A percentile compares a stretch with the other conserved stretches of the same genome.
These are phyloP conservation scores for Verticillium longisporum DNA, from an alignment of 2,329 filamentous ascomycete species.

Conservation along the genomic window DNA sequence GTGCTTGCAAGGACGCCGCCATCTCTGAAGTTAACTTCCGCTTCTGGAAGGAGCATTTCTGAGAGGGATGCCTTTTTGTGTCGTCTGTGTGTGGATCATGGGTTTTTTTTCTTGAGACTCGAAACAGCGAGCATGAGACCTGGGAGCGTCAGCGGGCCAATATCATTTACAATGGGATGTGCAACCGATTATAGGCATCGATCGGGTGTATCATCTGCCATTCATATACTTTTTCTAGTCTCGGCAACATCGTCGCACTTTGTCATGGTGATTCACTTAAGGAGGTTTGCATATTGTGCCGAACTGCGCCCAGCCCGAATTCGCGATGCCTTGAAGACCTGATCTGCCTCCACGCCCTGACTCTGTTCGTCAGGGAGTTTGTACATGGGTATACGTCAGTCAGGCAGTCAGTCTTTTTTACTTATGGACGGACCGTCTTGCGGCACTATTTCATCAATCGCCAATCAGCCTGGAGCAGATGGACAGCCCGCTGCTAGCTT, in stretches of 20 bases:
- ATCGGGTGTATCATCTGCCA: neutral
- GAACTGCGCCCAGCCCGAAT: too few species aligned
- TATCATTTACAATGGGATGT: neutral
- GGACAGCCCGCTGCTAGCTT: too few species aligned
- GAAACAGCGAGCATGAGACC: neutral
- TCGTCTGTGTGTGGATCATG: neutral
- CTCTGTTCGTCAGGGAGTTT: too few species aligned
- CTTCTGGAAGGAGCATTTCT: constrained; percentile 98
- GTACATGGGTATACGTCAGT: too few species aligned
- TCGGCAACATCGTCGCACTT: neutral
- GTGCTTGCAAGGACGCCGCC: constrained; percentile 67
- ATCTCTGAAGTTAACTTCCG: constrained; percentile 81
- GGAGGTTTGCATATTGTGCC: too few species aligned
- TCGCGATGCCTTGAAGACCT: too few species aligned
- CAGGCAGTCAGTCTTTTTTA: too few species aligned
- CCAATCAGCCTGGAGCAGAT: too few species aligned
- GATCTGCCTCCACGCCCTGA: too few species aligned
- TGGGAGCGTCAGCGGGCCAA: neutral
- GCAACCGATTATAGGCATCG: neutral
- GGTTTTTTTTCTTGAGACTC: neutral
- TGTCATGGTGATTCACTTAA: neutral
- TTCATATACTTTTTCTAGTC: neutral
- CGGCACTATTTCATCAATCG: too few species aligned
- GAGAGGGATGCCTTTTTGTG: constrained; percentile 15
- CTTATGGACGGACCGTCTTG: too few species aligned